A percentile compares a stretch with the other conserved stretches of the same genome.
These are phyloP conservation scores for Geotrichum macrosporum DNA, from an alignment of 1,139 yeast species.

Conservation along the genomic window DNA sequence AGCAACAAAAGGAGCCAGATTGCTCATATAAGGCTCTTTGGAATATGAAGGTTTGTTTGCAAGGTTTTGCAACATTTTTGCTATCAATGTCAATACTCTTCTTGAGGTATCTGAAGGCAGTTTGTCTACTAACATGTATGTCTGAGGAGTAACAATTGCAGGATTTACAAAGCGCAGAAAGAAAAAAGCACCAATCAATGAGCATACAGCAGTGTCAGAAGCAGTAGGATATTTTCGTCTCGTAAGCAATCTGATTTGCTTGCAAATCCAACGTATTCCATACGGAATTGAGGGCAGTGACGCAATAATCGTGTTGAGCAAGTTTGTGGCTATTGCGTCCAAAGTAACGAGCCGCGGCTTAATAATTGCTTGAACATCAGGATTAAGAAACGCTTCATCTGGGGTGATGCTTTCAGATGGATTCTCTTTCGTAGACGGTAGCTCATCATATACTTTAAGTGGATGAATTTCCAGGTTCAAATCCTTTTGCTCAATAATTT, in stretches of 20 bases:
- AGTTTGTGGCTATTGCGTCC: conserved; percentile 49
- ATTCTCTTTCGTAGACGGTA: conserved; percentile 30
- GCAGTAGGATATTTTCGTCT: conserved; percentile 63
- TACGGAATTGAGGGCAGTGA: conserved; percentile 61
- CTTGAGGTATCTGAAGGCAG: conserved; percentile 48
- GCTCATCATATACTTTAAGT: conserved; percentile 38
- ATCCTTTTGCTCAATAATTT: conserved; percentile 35
- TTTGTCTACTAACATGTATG: conserved; percentile 46
- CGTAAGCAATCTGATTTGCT: conserved; percentile 64
- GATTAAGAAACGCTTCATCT: conserved; percentile 36
- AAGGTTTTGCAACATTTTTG: conserved; percentile 79
- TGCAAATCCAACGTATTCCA: conserved; percentile 71
- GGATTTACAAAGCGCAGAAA: conserved; percentile 87
- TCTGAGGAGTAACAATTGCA: conserved; percentile 85
- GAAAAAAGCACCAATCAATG: conserved; percentile 69
- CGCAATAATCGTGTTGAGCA: conserved; percentile 58
- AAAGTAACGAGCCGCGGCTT: conserved; percentile 36
- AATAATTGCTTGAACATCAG: conserved; percentile 34
- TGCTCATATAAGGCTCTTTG: conserved; percentile 40
- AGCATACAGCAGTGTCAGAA: conserved; percentile 49
- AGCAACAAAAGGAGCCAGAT: conserved; percentile 35
- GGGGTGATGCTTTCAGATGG: conserved; percentile 29
- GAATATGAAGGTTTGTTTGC: conserved; percentile 56
- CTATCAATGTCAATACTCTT: conserved; percentile 72
- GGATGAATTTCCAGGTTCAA: conserved; percentile 40